Conservation (phyloP, 2,329 filamentous ascomycete genomes). For the Calonectria fujianensis region DNA sequence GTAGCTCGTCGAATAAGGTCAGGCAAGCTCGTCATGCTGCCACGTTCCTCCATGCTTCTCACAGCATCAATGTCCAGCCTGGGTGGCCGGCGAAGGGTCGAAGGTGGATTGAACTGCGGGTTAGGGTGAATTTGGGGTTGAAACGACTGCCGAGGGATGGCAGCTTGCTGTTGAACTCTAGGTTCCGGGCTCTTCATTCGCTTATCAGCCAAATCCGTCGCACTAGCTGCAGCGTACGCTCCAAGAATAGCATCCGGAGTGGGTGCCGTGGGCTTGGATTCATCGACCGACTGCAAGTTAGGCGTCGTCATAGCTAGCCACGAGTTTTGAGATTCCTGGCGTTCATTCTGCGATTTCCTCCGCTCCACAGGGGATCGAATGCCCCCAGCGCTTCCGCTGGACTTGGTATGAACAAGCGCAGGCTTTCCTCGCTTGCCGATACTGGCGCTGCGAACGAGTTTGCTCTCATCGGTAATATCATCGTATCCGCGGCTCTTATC, state of each 20-base stretch:
- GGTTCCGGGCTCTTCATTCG: constrained; percentile 56
- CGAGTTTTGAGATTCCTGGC: constrained; percentile 68
- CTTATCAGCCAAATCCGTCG: constrained; percentile 63
- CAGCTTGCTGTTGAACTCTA: constrained; percentile 36
- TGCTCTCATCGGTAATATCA: constrained; percentile 73
- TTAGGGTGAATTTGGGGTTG: constrained; percentile 22
- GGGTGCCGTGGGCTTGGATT: constrained; percentile 48
- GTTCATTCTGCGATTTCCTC: constrained; percentile 67
- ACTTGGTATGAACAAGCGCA: constrained; percentile 68
- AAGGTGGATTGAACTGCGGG: constrained; percentile 65
- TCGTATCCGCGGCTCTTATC: constrained; percentile 66
- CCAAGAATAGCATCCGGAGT: constrained; percentile 69
- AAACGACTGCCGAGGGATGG: not conserved
- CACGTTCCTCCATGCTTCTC: constrained; percentile 86
- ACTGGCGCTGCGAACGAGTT: constrained; percentile 77
- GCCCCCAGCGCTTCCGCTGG: constrained; percentile 42
- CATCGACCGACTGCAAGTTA: constrained; percentile 44
- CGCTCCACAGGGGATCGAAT: constrained; percentile 62
- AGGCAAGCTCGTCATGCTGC: constrained; percentile 92
- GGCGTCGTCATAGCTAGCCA: constrained; percentile 63
- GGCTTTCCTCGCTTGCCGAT: constrained; percentile 77
- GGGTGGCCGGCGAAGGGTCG: constrained; percentile 79
- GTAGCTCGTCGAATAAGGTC: constrained; percentile 94
- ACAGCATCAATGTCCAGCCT: constrained; percentile 89
- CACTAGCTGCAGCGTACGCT: constrained; percentile 70